Conservation (phyloP, 352 stramenopile genomes). For the Globisporangium iwayamae region DNA sequence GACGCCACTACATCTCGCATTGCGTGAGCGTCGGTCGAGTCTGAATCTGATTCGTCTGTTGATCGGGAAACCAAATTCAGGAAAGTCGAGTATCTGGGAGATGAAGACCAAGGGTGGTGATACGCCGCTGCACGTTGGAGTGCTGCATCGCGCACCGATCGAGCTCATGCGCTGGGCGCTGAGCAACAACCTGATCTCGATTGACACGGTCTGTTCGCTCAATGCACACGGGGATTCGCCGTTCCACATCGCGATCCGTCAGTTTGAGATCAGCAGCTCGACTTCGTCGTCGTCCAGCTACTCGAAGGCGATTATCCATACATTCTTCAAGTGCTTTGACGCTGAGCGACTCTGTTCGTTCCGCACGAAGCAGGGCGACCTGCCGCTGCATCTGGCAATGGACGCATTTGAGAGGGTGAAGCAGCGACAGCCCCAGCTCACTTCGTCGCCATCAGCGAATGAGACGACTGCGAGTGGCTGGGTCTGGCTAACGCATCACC, state of each 20-base stretch:
- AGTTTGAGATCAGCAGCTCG: conserved; percentile 18
- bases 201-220: conserved; percentile 16
- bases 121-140: conserved; percentile 34
- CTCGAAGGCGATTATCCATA: conserved; percentile 32
- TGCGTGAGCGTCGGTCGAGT: conserved; percentile 32
- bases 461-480: conserved; percentile 12
- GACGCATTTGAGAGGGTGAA: conserved; percentile 32
- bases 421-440: neutral
- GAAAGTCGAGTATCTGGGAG: conserved; percentile 10
- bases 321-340: conserved; percentile 38
- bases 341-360: conserved; percentile 22
- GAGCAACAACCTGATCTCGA: conserved; percentile 4
- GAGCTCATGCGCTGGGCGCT: conserved; percentile 41
- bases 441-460: neutral
- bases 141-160: conserved; percentile 31
- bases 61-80: neutral
- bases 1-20: conserved; percentile 57
- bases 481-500: conserved; percentile 27
- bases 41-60: conserved; percentile 29
- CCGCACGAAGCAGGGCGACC: conserved; percentile 36
- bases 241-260: conserved; percentile 43
- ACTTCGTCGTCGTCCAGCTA: conserved; percentile 11
- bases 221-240: conserved; percentile 36
- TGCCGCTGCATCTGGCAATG: conserved; percentile 53
- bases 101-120: conserved; percentile 20